phyloP scores from a whole-genome alignment of 2,329 filamentous ascomycete species.

The Penicillium sp. region DNA sequence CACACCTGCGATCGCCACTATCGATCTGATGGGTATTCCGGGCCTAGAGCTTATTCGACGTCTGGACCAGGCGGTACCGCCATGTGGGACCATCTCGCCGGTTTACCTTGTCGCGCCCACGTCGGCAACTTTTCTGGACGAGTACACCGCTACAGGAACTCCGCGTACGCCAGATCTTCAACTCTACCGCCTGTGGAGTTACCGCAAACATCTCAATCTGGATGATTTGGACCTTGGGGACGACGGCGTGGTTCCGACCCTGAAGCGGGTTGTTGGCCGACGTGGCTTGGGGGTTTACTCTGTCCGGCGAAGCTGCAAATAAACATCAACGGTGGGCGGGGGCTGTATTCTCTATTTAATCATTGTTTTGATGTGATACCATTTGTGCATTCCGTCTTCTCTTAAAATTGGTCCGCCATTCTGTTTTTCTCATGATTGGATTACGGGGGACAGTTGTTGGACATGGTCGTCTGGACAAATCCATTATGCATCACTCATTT shows the following conservation, averaged over 20 bases:
- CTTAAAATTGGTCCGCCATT: background rate
- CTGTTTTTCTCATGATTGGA: no score
- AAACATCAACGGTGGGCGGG: background rate
- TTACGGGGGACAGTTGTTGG: no score
- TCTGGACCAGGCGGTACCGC: conserved; percentile 30
- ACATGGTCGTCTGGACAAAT: no score
- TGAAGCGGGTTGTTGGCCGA: conserved; percentile 43
- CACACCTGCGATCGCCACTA: conserved; percentile 34
- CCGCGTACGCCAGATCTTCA: conserved; percentile 20
- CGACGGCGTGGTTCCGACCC: conserved; percentile 43
- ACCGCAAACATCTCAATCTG: conserved; percentile 44
- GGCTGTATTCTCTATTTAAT: background rate
- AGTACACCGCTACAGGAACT: conserved; percentile 21
- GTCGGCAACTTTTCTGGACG: conserved; percentile 40
- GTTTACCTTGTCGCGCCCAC: conserved; percentile 43
- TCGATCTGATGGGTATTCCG: conserved; percentile 46
- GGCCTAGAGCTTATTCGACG: conserved; percentile 36
- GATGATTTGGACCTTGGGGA: conserved; percentile 48
- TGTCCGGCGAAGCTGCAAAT: conserved; percentile 31
- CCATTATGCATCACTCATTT: no score
- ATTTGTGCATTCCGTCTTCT: background rate
- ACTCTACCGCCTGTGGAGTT: conserved; percentile 40
- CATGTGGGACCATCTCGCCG: conserved; percentile 25
- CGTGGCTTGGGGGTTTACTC: conserved; percentile 47
- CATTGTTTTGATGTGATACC: background rate